Evolutionary conservation across 2,329 filamentous ascomycete species (phyloP).

Genomic region (Venturia effusa): DNA sequence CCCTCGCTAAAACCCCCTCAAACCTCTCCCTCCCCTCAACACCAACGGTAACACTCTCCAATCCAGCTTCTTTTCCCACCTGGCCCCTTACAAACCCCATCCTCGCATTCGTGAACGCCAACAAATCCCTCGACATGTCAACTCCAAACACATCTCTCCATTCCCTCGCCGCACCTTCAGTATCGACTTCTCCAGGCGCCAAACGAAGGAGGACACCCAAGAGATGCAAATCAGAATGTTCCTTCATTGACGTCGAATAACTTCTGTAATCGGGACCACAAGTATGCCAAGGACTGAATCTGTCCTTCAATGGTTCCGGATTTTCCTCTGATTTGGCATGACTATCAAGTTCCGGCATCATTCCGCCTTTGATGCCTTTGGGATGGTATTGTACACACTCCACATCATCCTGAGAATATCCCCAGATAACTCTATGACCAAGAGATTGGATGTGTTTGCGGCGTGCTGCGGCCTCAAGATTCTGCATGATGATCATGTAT

Average conservation of each 20-base stretch:
- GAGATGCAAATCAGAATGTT: constrained; percentile 20
- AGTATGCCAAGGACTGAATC: constrained; percentile 36
- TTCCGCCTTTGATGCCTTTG: constrained; percentile 31
- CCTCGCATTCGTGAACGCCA: constrained; percentile 24
- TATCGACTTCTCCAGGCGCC: constrained; percentile 25
- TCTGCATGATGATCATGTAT: constrained; percentile 41
- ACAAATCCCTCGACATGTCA: constrained; percentile 13
- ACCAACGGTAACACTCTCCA: constrained; percentile 29
- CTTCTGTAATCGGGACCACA: constrained; percentile 26
- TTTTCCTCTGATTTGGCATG: constrained; percentile 24
- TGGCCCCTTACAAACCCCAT: constrained; percentile 26
- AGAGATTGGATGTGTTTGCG: constrained; percentile 27
- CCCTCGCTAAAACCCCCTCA: constrained; percentile 23
- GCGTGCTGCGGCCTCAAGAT: constrained; percentile 26
- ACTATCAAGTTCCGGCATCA: constrained; percentile 35
- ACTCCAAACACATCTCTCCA: constrained; percentile 32
- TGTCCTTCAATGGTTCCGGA: constrained; percentile 26
- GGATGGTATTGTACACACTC: constrained; percentile 35
- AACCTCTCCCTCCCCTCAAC: constrained; percentile 25
- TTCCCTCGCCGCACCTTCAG: constrained; percentile 26
- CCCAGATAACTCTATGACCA: constrained; percentile 27
- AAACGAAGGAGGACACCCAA: constrained; percentile 26
- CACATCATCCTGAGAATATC: constrained; percentile 14
- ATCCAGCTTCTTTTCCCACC: constrained; percentile 24
- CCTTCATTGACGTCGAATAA: constrained; percentile 3